Evolutionary conservation across 306 rosid species (phyloP).

Genomic region (Canavalia gladiata): DNA sequence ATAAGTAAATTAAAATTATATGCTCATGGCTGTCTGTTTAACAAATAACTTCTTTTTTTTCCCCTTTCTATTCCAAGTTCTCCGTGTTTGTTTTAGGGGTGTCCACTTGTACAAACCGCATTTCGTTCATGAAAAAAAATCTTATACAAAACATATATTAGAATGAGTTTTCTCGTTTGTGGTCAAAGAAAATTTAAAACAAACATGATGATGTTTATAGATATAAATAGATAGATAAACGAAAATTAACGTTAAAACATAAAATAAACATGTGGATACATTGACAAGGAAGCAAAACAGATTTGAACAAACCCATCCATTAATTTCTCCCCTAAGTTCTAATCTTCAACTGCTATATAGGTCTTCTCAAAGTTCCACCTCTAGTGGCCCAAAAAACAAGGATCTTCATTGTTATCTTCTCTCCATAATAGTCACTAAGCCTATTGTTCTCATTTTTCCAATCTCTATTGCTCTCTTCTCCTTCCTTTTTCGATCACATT

Average conservation of each 20-base stretch:
- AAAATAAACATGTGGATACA: slow-evolving; percentile 50
- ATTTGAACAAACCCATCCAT: slow-evolving; percentile 37
- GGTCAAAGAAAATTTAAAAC: not conserved
- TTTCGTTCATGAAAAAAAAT: too few species aligned
- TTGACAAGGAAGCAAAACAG: slow-evolving; percentile 36
- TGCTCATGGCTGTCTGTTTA: too few species aligned
- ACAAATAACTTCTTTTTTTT: too few species aligned
- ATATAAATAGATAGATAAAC: not conserved
- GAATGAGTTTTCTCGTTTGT: too few species aligned
- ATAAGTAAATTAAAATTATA: too few species aligned
- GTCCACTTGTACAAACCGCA: too few species aligned
- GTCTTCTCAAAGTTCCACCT: slow-evolving; percentile 58
- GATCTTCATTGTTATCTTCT: slow-evolving; percentile 59
- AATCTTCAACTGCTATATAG: slow-evolving; percentile 51
- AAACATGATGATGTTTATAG: not conserved
- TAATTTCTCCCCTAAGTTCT: slow-evolving; percentile 52
- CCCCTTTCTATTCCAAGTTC: too few species aligned
- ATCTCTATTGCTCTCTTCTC: slow-evolving; percentile 41
- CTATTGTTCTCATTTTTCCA: slow-evolving; percentile 50
- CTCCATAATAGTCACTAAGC: slow-evolving; percentile 43
- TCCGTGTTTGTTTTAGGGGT: too few species aligned
- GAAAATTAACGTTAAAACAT: slow-evolving; percentile 43
- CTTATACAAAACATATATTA: too few species aligned
- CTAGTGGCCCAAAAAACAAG: slow-evolving; percentile 65
- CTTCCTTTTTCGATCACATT: slow-evolving; percentile 46